Evolutionary conservation across 2,329 filamentous ascomycete species (phyloP).

Genomic region (Ceratocystiopsis sp.): DNA sequence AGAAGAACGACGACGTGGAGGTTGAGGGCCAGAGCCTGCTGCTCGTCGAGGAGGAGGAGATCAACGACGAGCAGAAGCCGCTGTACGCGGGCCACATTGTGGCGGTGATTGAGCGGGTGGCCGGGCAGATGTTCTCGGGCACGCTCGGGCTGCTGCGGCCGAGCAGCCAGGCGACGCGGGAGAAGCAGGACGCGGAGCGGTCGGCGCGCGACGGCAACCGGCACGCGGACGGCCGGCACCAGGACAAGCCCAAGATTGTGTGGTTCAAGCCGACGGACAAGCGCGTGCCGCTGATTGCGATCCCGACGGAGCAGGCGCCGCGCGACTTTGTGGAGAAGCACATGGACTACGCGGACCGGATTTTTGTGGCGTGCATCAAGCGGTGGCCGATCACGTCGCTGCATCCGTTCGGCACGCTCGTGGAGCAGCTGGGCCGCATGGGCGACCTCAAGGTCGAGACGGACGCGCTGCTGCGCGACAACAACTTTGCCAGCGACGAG

Average conservation of each 20-base stretch:
- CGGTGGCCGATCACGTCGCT: constrained; percentile 99
- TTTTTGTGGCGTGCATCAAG: constrained; percentile 98
- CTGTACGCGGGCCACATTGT: constrained; percentile 95
- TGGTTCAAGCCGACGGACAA: constrained; percentile 99
- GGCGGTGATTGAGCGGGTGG: constrained; percentile 89
- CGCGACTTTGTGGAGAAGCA: constrained; percentile 98
- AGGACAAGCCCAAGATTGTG: constrained; percentile 98
- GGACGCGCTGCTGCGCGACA: constrained; percentile 88
- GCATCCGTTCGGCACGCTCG: constrained; percentile 92
- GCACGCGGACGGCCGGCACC: constrained; percentile 63
- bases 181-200: constrained; percentile 96
- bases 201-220: constrained; percentile 42
- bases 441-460: constrained; percentile 96
- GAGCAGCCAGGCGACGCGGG: constrained; percentile 96
- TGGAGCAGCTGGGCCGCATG: constrained; percentile 94
- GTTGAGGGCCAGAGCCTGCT: constrained; percentile 95
- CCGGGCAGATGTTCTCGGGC: constrained; percentile 97
- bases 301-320: constrained; percentile 93
- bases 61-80: constrained; percentile 95
- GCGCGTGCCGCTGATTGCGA: constrained; percentile 92
- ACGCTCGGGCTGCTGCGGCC: constrained; percentile 86
- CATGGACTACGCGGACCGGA: constrained; percentile 90
- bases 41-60: constrained; percentile 94
- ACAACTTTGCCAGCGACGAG: constrained; percentile 95
- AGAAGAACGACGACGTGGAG: constrained; percentile 99